These are phyloP conservation scores for Trematosphaeria pertusa DNA, from an alignment of 2,329 filamentous ascomycete species.

Conservation along the genomic window DNA sequence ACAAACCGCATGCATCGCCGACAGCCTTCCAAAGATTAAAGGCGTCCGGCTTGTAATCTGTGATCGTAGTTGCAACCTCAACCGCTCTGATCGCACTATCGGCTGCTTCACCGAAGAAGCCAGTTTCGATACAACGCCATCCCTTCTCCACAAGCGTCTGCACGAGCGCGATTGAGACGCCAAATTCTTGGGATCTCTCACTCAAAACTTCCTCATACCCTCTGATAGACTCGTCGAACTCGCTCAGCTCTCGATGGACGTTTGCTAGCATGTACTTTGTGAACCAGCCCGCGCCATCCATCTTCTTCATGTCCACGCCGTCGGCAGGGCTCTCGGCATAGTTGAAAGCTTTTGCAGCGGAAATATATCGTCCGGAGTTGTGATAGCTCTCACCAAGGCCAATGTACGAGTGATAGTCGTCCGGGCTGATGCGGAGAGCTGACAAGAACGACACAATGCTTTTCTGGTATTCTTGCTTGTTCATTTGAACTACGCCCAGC, in stretches of 20 bases:
- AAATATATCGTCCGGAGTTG: slow-evolving; percentile 89
- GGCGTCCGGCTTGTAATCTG: slow-evolving; percentile 67
- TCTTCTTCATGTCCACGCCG: slow-evolving; percentile 59
- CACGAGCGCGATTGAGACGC: slow-evolving; percentile 84
- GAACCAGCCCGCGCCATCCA: slow-evolving; percentile 83
- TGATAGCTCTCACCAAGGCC: slow-evolving; percentile 98
- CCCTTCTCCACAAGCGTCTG: slow-evolving; percentile 88
- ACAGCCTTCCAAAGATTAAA: slow-evolving; percentile 97
- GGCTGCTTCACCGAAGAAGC: slow-evolving; percentile 83
- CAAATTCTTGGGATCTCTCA: slow-evolving; percentile 75
- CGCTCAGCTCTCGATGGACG: slow-evolving; percentile 89
- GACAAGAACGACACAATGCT: slow-evolving; percentile 92
- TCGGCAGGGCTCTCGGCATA: slow-evolving; percentile 81
- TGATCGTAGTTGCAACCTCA: slow-evolving; percentile 68
- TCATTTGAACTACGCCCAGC: slow-evolving; percentile 90
- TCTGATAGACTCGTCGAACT: slow-evolving; percentile 81
- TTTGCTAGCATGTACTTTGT: slow-evolving; percentile 97
- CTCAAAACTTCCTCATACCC: slow-evolving; percentile 78
- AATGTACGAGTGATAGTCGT: slow-evolving; percentile 95
- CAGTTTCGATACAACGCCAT: slow-evolving; percentile 77
- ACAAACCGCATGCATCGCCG: slow-evolving; percentile 86
- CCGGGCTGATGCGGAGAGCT: slow-evolving; percentile 80
- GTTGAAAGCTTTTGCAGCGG: slow-evolving; percentile 89
- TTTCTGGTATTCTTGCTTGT: slow-evolving; percentile 87
- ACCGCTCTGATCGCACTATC: slow-evolving; percentile 75